phyloP scores from a whole-genome alignment of 2,329 filamentous ascomycete genomes.

The Claviceps africana region DNA sequence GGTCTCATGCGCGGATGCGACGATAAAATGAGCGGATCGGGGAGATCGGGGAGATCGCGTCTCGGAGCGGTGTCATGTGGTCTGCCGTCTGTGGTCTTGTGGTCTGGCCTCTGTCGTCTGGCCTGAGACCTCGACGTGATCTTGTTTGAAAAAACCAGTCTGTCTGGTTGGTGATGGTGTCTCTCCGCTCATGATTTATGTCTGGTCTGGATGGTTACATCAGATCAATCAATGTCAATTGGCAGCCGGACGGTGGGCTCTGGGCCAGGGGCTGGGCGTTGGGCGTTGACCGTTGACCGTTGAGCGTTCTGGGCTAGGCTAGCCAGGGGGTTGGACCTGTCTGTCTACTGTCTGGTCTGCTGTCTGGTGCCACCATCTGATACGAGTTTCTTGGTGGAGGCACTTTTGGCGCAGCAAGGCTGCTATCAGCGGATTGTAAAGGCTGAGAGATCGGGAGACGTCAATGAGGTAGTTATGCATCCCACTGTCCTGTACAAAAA shows the following conservation, averaged over 20 bases:
- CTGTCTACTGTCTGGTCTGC: no score
- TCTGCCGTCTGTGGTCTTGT: not conserved
- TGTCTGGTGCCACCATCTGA: no score
- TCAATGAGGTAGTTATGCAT: no score
- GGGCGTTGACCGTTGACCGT: no score
- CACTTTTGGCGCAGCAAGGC: no score
- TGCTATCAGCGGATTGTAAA: not conserved
- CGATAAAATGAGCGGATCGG: not conserved
- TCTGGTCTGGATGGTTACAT: not conserved
- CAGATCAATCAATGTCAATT: not conserved
- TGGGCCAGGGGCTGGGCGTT: not conserved
- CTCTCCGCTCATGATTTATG: not conserved
- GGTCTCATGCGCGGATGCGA: not conserved
- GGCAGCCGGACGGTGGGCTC: not conserved
- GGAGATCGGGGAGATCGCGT: not conserved
- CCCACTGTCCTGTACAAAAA: no score
- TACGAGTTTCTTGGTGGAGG: no score
- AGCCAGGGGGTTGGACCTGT: no score
- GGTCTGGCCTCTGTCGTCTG: not conserved
- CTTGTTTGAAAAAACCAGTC: no score
- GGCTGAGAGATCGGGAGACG: no score
- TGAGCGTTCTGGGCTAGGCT: no score
- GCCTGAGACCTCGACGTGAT: not conserved
- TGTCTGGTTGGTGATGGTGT: not conserved
- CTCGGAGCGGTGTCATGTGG: not conserved